phyloP scores from a whole-genome alignment of 2,329 filamentous ascomycete species.

The Apiospora koreana region DNA sequence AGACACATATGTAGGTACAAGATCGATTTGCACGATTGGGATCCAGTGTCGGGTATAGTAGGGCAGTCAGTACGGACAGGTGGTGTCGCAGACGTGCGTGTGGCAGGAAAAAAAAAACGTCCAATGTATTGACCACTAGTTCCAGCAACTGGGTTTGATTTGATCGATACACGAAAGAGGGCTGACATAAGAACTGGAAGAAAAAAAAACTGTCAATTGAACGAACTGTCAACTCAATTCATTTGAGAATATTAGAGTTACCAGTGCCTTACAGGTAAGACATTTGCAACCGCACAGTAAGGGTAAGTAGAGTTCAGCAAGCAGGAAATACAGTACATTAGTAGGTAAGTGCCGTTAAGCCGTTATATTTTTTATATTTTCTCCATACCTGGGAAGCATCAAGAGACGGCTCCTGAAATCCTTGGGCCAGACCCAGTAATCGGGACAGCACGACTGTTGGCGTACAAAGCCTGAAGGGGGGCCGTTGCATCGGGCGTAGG shows the following conservation, averaged over 20 bases:
- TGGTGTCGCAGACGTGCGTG: not conserved
- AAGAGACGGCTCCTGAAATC: not conserved
- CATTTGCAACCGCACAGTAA: not conserved
- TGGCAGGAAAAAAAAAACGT: not conserved
- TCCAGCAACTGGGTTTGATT: not conserved
- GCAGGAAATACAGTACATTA: not conserved
- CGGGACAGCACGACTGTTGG: constrained; percentile 3
- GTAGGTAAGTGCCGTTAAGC: constrained; percentile 5
- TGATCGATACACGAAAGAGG: not conserved
- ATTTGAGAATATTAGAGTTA: no score
- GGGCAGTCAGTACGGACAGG: no score
- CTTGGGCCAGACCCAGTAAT: constrained; percentile 5
- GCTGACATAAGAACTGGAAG: constrained; percentile 8
- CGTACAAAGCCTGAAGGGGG: not conserved
- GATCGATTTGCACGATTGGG: not conserved
- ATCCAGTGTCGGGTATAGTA: not conserved
- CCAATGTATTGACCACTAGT: constrained; percentile 1
- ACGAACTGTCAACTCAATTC: not conserved
- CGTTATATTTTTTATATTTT: not conserved
- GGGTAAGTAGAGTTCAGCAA: not conserved
- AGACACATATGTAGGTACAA: not conserved
- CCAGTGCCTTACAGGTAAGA: not conserved
- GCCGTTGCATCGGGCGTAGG: constrained; percentile 6
- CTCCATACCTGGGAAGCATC: not conserved
- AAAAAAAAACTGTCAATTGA: not conserved